Percentiles rank a stretch among this genome's conserved stretches.
Conservation (phyloP, 208 protist species). For the Naegleria fowleri region DNA sequence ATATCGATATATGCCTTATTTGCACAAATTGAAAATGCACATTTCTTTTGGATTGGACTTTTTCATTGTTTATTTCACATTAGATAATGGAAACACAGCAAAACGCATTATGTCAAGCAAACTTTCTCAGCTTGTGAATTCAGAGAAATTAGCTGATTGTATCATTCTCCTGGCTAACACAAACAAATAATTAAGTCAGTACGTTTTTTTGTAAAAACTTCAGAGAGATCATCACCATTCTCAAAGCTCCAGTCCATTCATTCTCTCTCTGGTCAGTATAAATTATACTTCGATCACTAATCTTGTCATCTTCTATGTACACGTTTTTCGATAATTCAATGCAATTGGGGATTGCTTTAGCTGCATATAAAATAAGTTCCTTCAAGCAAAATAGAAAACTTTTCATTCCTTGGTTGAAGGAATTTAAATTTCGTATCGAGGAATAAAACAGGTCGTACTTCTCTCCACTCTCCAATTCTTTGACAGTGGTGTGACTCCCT, state of each 20-base stretch:
- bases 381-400: neutral
- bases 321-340: neutral
- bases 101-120: too few species aligned
- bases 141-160: too few species aligned
- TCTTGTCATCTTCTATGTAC: neutral
- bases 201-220: neutral
- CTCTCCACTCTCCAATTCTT: neutral
- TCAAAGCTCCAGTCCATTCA: neutral
- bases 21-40: too few species aligned
- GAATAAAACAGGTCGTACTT: neutral
- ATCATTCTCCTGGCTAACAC: too few species aligned
- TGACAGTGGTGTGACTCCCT: neutral
- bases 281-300: neutral
- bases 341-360: neutral
- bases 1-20: too few species aligned
- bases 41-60: too few species aligned
- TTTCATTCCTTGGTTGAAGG: neutral
- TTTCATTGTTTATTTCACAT: too few species aligned
- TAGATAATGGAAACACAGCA: too few species aligned
- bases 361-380: neutral
- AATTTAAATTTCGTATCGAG: neutral
- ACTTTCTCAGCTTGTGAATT: too few species aligned
- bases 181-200: neutral
- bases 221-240: neutral
- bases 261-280: neutral